A percentile compares a stretch with the other conserved stretches of the same genome.
Conservation (phyloP, 1,284 basidiomycete genomes). For the Rhodofomes roseus region DNA sequence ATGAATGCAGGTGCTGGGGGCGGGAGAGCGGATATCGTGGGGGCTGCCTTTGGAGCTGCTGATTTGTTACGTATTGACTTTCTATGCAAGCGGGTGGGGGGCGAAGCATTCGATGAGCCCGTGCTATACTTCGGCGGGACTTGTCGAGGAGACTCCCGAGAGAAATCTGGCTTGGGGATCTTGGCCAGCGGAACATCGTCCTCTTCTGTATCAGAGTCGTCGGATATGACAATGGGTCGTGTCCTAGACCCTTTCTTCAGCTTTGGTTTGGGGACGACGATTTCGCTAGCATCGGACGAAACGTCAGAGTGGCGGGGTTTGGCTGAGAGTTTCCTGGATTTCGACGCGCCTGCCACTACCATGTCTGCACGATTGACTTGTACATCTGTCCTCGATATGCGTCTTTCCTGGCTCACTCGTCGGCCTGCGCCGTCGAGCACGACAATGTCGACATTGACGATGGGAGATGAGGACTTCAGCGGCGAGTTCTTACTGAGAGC, state of each 20-base stretch:
- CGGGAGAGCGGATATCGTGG: conserved; percentile 7
- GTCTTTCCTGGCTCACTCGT: conserved; percentile 49
- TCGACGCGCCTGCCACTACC: background rate
- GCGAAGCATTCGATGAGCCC: background rate
- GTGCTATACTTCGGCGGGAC: background rate
- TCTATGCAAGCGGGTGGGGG: background rate
- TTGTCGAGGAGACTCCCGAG: conserved; percentile 3
- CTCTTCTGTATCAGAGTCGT: conserved; percentile 37
- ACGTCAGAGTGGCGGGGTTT: conserved; percentile 13
- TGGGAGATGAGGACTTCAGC: conserved; percentile 35
- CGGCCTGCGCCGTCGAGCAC: conserved; percentile 56
- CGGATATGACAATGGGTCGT: conserved; percentile 33
- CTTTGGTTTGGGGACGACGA: conserved; percentile 10
- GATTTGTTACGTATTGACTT: background rate
- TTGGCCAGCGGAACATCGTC: conserved; percentile 1
- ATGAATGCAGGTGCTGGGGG: conserved; percentile 5
- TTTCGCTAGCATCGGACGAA: background rate
- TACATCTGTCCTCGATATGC: conserved; percentile 29
- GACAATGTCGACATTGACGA: conserved; percentile 63
- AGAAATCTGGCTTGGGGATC: conserved; percentile 4
- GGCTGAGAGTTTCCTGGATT: background rate
- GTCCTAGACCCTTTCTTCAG: conserved; percentile 15
- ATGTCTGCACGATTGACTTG: conserved; percentile 19
- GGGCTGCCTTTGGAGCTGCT: conserved; percentile 6
- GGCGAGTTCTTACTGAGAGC: conserved; percentile 27